A percentile compares a stretch with the other conserved stretches of the same genome.
phyloP scores from a whole-genome alignment of 192 early-diverging fungal genomes.

The Linnemannia schmuckeri region DNA sequence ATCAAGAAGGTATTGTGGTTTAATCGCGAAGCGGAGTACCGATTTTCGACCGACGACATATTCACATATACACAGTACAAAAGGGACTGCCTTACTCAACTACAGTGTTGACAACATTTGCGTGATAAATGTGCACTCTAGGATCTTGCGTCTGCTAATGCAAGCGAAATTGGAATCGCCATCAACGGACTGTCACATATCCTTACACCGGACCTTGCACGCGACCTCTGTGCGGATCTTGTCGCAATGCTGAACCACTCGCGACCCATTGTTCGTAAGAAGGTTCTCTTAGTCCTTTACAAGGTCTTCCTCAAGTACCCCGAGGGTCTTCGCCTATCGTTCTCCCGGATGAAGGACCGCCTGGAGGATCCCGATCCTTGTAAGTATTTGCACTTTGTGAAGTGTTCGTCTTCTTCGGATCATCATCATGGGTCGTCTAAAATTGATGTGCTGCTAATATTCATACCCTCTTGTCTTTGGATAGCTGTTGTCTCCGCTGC shows the following conservation, averaged over 20 bases:
- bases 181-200: constrained; percentile 94
- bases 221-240: constrained; percentile 89
- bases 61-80: background rate
- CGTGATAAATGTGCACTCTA: constrained; percentile 36
- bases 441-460: background rate
- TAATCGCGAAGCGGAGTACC: constrained; percentile 13
- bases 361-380: constrained; percentile 94
- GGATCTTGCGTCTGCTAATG: constrained; percentile 89
- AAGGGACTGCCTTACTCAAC: background rate
- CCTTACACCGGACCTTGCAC: constrained; percentile 90
- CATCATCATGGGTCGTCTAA: no score
- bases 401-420: background rate
- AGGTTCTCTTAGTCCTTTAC: constrained; percentile 90
- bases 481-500: constrained; percentile 91
- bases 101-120: background rate
- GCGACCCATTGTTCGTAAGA: constrained; percentile 93
- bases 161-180: constrained; percentile 89
- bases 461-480: constrained; percentile 10
- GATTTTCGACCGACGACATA: constrained; percentile 7
- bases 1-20: constrained; percentile 85
- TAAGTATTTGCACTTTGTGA: constrained; percentile 43
- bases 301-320: constrained; percentile 92
- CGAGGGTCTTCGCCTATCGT: constrained; percentile 85
- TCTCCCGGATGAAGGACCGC: constrained; percentile 87
- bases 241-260: constrained; percentile 91